Conservation (phyloP, 164 flowering plant genomes). For the Berberis thunbergii region DNA sequence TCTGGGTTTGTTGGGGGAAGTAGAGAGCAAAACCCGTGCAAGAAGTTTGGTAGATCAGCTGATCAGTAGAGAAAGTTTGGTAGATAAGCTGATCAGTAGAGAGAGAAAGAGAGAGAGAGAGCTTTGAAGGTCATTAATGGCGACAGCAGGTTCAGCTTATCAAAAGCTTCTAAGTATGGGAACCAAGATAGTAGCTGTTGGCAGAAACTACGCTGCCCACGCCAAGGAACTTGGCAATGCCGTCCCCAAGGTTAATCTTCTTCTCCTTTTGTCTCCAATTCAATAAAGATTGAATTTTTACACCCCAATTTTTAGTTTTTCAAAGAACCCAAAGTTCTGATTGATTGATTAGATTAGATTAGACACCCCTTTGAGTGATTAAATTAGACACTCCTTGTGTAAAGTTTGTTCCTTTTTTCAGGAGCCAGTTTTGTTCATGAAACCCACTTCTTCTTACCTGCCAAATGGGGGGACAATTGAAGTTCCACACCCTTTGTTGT, state of each 20-base stretch:
- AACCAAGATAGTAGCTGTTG: conserved; percentile 90
- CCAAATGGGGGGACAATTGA: conserved; percentile 81
- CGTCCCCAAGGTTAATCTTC: conserved; percentile 62
- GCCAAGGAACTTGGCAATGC: conserved; percentile 98
- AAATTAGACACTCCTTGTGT: neutral
- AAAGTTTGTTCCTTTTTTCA: conserved; percentile 9
- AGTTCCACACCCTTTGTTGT: conserved; percentile 58
- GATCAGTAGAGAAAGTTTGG: too few relatives aligned
- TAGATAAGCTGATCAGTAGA: neutral
- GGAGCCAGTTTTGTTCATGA: conserved; percentile 94
- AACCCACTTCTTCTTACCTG: conserved; percentile 91
- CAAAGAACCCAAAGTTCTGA: too few relatives aligned
- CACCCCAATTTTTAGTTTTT: too few relatives aligned
- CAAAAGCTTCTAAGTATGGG: conserved; percentile 54
- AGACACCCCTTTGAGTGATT: too few relatives aligned
- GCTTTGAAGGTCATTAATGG: conserved; percentile 8
- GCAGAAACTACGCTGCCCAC: conserved; percentile 97
- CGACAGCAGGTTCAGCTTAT: conserved; percentile 18
- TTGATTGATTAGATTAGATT: too few relatives aligned
- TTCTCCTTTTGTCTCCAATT: neutral
- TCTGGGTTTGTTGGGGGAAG: too few relatives aligned
- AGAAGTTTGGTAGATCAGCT: neutral
- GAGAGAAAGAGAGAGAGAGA: neutral
- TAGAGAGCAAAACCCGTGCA: too few relatives aligned
- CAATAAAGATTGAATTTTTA: neutral